A percentile compares a stretch with the other conserved stretches of the same genome.
Evolutionary conservation across 1,139 yeast genomes (phyloP).

Genomic region (Candida gigantensis): DNA sequence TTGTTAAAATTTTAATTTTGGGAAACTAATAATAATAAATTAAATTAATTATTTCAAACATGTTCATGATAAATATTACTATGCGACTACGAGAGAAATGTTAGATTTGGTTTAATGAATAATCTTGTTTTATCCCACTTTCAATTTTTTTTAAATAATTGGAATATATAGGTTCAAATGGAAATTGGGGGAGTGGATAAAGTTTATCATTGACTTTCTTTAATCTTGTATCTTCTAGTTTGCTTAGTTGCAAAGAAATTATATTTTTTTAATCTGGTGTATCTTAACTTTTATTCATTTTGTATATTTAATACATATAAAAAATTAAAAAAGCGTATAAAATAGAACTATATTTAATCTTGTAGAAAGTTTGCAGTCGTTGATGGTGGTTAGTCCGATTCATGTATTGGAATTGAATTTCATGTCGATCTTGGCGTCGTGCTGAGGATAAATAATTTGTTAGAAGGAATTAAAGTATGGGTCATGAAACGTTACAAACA

Average conservation of each 20-base stretch:
- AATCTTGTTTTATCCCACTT: conserved; percentile 1
- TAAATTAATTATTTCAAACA: neutral
- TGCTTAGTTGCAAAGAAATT: conserved; percentile 5
- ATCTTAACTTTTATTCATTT: conserved; percentile 21
- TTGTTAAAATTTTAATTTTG: conserved; percentile 85
- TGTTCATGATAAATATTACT: conserved; percentile 7
- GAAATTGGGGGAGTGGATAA: neutral
- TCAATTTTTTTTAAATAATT: neutral
- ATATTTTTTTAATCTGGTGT: conserved; percentile 20
- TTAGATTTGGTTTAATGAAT: conserved; percentile 1
- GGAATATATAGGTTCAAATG: neutral
- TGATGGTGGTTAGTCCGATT: too few relatives aligned
- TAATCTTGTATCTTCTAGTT: neutral
- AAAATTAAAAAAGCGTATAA: conserved; percentile 9
- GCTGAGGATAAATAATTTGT: too few relatives aligned
- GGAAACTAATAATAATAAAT: neutral
- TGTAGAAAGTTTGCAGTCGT: too few relatives aligned
- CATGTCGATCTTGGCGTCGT: too few relatives aligned
- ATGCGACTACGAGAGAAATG: conserved; percentile 1
- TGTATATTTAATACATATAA: conserved; percentile 41
- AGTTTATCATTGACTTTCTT: neutral
- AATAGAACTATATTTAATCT: neutral
- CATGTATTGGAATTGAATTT: too few relatives aligned
- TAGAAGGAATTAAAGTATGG: too few relatives aligned
- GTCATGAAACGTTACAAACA: too few relatives aligned